Percentiles rank a stretch among this genome's conserved stretches.
These are phyloP conservation scores for Pontederia crassipes DNA, from an alignment of 176 grass and related monocot genomes.

Conservation along the genomic window DNA sequence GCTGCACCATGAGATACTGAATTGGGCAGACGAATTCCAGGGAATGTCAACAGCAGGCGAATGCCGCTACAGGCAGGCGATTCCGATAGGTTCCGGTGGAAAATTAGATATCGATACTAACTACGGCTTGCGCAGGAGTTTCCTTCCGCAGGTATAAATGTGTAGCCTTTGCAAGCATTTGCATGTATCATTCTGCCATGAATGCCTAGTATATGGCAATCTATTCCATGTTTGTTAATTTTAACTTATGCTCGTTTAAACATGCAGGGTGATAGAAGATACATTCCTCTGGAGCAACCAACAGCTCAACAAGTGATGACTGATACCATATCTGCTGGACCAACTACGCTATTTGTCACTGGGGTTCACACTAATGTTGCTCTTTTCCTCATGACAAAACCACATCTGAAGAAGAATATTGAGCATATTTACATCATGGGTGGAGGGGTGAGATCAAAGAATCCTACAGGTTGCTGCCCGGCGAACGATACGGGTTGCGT, in stretches of 20 bases:
- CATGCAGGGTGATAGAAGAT: constrained; percentile 31
- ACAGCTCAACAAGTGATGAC: constrained; percentile 60
- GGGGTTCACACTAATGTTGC: constrained; percentile 66
- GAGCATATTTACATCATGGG: constrained; percentile 63
- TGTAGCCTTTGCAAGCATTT: neutral
- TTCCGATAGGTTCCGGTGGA: constrained; percentile 34
- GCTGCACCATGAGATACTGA: too few species aligned
- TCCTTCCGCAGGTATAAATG: constrained; percentile 43
- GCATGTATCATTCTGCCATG: neutral
- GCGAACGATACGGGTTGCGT: constrained; percentile 14
- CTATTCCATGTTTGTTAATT: neutral
- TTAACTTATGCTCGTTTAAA: neutral
- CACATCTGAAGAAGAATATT: constrained; percentile 38
- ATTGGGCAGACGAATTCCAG: constrained; percentile 16
- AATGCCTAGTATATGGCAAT: neutral
- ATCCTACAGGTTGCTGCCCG: constrained; percentile 34
- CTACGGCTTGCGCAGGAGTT: constrained; percentile 34
- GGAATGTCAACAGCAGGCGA: constrained; percentile 52
- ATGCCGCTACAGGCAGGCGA: constrained; percentile 60
- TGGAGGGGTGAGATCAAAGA: constrained; percentile 35
- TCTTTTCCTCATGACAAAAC: constrained; percentile 57
- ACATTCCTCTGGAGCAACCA: constrained; percentile 51
- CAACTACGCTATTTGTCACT: constrained; percentile 44
- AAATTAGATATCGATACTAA: constrained; percentile 53
- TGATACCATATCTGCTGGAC: constrained; percentile 37